Evolutionary conservation across 768 basidiomycete genomes (phyloP), one percentile per base, ranked within the genome.

Genomic region (Strobilomyces dryophilus): DNA sequence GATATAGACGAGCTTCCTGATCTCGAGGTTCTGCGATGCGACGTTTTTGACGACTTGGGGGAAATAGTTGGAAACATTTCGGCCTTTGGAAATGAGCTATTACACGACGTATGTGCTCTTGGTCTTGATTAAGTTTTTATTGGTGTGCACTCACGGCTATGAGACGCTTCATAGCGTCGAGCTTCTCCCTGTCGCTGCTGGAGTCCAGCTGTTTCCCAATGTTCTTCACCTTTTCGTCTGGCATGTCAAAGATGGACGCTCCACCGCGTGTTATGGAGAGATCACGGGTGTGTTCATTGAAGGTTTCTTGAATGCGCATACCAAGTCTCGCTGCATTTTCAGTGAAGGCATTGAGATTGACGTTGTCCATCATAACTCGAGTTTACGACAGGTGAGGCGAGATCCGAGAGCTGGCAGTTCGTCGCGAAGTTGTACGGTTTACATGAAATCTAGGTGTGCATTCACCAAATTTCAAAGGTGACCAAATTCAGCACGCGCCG

Each of bases 1-100:
- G 58, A 98, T 95, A 71, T 98, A 98, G 36, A 98, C 93, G 48
- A 99, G 84, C 72, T 98, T 98, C 54, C 95, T 85, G 62, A 95
- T 87, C 70, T 97, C 93, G 45, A 98, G 83, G 65, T 92, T 91
- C 51, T 84, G 83, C 3, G 93, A 90, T 2, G 92, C 92, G 37
- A 98, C 95, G 62, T 95, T 95, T 76, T 95, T 98, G 62, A 98
- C 94, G 26, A 99, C 97, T 65, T 90, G 89, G 5, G 97, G 90
- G 64, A 98, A 98, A 79, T 93, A 95, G 55, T 87, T 82, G 24
- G 94, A 87, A 58, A 97, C 91, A 59, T 92, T 87, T 49, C 91
- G 85, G 45, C 87, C 86, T 75, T 95, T 95, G 36, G 91, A 93
- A 50, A 95, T 95, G 70, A 95, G 81, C 92, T 94, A 65, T 52